These are phyloP conservation scores for Globisporangium rhizosaccharum DNA, from an alignment of 352 stramenopile genomes.

Conservation along the genomic window DNA sequence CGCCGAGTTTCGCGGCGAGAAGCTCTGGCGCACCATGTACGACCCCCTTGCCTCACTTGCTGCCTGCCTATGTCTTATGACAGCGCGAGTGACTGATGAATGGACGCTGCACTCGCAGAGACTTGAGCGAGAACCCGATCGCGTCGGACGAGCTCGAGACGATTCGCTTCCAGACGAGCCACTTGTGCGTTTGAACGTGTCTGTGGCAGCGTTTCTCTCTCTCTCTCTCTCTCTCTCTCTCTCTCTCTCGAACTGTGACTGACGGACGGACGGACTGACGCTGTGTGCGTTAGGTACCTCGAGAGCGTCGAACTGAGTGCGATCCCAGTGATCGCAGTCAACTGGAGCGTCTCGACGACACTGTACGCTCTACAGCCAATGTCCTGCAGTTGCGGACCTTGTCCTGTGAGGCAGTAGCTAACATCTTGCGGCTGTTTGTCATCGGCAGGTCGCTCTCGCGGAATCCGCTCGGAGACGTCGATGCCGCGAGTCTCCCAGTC, in stretches of 20 bases:
- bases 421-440: background rate
- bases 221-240: background rate
- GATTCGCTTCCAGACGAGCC: conserved; percentile 11
- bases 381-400: too few relatives aligned
- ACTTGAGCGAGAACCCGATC: conserved; percentile 16
- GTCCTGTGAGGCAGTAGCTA: too few relatives aligned
- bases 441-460: conserved; percentile 8
- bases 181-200: background rate
- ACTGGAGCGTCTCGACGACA: conserved; percentile 11
- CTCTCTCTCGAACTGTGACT: background rate
- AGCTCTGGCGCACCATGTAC: conserved; percentile 14
- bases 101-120: background rate
- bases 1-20: conserved; percentile 15
- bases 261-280: background rate
- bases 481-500: conserved; percentile 5
- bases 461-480: conserved; percentile 2
- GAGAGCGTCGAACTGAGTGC: conserved; percentile 8
- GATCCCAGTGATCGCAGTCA: conserved; percentile 7
- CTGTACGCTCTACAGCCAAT: conserved; percentile 1
- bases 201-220: background rate
- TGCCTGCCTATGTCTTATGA: background rate
- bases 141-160: conserved; percentile 8
- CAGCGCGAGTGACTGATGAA: too few relatives aligned
- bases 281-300: conserved; percentile 3
- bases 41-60: background rate